Percentiles rank a stretch among this genome's conserved stretches.
Evolutionary conservation across 805 yeast genomes (phyloP).

Genomic region (Candida michaelii): DNA sequence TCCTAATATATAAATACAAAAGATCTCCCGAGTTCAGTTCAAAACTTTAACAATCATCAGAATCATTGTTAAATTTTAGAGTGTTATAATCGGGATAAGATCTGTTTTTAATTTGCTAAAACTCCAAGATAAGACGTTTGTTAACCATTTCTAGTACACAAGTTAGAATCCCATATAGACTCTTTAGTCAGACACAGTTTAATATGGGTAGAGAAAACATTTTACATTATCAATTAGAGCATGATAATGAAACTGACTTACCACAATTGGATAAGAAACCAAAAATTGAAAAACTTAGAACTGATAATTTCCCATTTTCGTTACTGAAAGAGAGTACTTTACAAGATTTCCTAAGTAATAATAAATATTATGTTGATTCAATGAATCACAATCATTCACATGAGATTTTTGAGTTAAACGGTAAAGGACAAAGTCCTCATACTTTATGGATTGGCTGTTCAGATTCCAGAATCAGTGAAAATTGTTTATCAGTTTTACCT

Average conservation of each 20-base stretch:
- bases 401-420: slow-evolving; percentile 59
- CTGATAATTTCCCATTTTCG: slow-evolving; percentile 41
- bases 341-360: slow-evolving; percentile 49
- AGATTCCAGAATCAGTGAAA: slow-evolving; percentile 86
- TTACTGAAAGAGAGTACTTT: slow-evolving; percentile 48
- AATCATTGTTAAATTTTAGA: not conserved
- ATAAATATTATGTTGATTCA: slow-evolving; percentile 45
- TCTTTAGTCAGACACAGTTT: slow-evolving; percentile 7
- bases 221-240: slow-evolving; percentile 38
- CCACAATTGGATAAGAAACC: slow-evolving; percentile 9
- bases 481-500: slow-evolving; percentile 71
- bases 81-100: not conserved
- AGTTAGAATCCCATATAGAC: slow-evolving; percentile 3
- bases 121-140: not conserved
- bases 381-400: slow-evolving; percentile 52
- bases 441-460: slow-evolving; percentile 94
- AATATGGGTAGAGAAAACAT: slow-evolving; percentile 45
- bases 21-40: not conserved
- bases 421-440: slow-evolving; percentile 86
- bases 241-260: slow-evolving; percentile 37
- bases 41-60: not conserved
- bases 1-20: not conserved
- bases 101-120: not conserved
- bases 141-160: slow-evolving; percentile 2
- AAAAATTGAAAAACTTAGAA: slow-evolving; percentile 9